Base-by-base conservation (phyloP, 2,329 filamentous ascomycete genomes). In the Knoxdaviesia proteae region DNA sequence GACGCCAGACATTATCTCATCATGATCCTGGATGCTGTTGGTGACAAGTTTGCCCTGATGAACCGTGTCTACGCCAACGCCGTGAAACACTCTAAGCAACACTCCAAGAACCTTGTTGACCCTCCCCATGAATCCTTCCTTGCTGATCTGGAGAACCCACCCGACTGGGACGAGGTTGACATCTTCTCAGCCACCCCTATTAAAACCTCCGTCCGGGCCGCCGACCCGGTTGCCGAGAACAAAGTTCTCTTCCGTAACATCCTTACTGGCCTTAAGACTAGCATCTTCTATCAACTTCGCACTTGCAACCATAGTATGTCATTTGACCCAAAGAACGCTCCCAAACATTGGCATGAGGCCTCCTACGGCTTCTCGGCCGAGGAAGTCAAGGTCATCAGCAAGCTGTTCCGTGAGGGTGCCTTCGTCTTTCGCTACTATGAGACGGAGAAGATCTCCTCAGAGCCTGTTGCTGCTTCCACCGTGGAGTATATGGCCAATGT, bases 21-120 rank as follows among this genome's bases (percentile, higher is more conserved):
- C 54, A 90, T 93, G 76, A 96, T 99, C 38, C 64, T 99, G 44
- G 92, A 96, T 58, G 90, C 92, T 7, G 96, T 98, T 51, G 90
- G 84, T 40, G 90, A 98, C 55, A 99, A 98, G 56, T 96, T 98
- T 55, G 87, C 87, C 1, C 78, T 86, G 3, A 98, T 99, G 90
- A 98, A 98, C 55, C 73, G 84, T 44, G 86, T 96, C 57, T 96
- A 93, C 55, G 73, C 79, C 35, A 98, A 98, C 58, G 86, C 90
- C 10, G 82, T 94, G 39, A 98, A 96, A 61, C 69, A 94, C 5
- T 94, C 86, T 8, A 82, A 80, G 53, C 70, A 77, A 40, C 83
- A 82, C 53, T 71, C 69, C 9, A 73, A 80, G 48, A 79, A 84
- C 45, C 75, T 81, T 48, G 70, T 75, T 3, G 68, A 69, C 7